Conservation (phyloP, 108 stramenopile genomes). For the Pseudonitzschia multistriata region DNA sequence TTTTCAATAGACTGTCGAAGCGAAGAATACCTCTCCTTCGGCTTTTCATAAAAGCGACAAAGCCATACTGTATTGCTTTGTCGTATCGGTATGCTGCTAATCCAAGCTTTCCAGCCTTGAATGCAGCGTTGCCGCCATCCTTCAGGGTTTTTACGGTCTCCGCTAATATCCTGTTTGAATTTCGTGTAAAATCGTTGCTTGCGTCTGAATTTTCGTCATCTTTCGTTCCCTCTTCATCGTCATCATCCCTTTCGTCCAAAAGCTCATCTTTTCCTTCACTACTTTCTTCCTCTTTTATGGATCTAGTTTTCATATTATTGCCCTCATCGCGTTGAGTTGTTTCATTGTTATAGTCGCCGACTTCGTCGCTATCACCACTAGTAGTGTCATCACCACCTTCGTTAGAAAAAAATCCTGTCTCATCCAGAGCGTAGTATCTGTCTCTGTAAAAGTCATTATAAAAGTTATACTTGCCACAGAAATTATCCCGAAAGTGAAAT, state of each 20-base stretch:
- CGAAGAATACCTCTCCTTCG: neutral
- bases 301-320: constrained; percentile 2
- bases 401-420: neutral
- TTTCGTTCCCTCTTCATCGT: neutral
- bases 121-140: constrained; percentile 71
- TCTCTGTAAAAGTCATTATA: constrained; percentile 39
- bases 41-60: constrained; percentile 48
- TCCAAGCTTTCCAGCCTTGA: constrained; percentile 39
- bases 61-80: constrained; percentile 73
- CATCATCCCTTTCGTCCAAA: neutral
- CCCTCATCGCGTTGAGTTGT: no score
- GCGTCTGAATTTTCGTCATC: constrained; percentile 6
- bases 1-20: constrained; percentile 38
- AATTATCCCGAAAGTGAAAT: constrained; percentile 35
- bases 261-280: neutral
- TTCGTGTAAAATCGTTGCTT: neutral
- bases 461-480: constrained; percentile 24
- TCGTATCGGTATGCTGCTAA: constrained; percentile 70
- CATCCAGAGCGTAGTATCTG: constrained; percentile 19
- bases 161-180: constrained; percentile 1
- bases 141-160: constrained; percentile 56
- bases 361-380: neutral
- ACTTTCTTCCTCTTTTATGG: neutral
- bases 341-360: neutral
- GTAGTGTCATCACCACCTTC: neutral